Conservation (phyloP, 257 asterid genomes). For the Verbena officinalis region DNA sequence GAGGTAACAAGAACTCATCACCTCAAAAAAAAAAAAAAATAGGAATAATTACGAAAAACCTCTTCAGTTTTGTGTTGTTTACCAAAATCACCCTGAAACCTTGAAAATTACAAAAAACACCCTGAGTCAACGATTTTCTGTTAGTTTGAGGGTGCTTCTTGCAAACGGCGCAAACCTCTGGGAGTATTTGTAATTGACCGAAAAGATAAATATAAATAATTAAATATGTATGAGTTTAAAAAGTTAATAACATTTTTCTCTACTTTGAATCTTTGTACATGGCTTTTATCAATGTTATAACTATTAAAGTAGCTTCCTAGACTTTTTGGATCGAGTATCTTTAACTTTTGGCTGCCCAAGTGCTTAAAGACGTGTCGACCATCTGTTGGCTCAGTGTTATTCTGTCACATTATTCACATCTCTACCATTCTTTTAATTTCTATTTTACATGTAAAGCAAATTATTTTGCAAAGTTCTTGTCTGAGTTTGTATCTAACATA, state of each 20-base stretch:
- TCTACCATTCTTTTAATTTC: neutral
- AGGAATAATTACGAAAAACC: too few relatives aligned
- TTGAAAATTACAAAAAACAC: too few relatives aligned
- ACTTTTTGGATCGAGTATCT: constrained; percentile 8
- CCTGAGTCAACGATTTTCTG: too few relatives aligned
- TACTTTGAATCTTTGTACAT: neutral
- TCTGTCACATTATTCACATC: neutral
- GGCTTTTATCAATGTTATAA: neutral
- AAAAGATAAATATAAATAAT: neutral
- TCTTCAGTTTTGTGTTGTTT: too few relatives aligned
- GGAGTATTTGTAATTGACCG: too few relatives aligned
- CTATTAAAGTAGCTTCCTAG: neutral
- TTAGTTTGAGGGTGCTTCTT: too few relatives aligned
- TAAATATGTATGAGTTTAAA: neutral
- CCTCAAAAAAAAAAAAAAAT: neutral
- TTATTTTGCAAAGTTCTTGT: neutral
- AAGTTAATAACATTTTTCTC: neutral
- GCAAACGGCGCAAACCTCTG: too few relatives aligned
- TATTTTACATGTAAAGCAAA: neutral
- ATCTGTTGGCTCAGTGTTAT: neutral
- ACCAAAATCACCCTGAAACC: too few relatives aligned
- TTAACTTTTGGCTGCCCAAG: neutral
- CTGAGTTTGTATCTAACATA: neutral
- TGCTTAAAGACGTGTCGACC: too few relatives aligned
- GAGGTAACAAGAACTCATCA: constrained; percentile 52